Conservation (phyloP, 1,139 yeast species). For the Magnusiomyces starmeri region DNA sequence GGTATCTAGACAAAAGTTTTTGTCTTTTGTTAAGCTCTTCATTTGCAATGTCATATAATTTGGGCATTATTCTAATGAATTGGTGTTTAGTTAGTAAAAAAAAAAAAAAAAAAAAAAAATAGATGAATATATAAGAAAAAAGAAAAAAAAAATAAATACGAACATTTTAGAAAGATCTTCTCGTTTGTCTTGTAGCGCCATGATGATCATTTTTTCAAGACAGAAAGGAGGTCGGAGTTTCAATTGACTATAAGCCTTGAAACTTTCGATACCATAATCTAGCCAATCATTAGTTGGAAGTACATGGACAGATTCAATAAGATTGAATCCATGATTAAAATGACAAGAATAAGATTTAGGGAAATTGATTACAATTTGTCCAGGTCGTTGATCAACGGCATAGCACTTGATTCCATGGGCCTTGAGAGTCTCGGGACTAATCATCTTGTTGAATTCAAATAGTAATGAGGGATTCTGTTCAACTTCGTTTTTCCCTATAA, state of each 20-base stretch:
- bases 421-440: slow-evolving; percentile 54
- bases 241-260: slow-evolving; percentile 25
- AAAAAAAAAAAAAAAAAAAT: too few species aligned
- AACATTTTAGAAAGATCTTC: not conserved
- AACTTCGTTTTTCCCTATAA: slow-evolving; percentile 61
- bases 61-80: not conserved
- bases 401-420: slow-evolving; percentile 51
- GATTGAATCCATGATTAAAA: slow-evolving; percentile 70
- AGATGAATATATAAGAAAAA: not conserved
- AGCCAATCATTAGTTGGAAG: slow-evolving; percentile 63
- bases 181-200: not conserved
- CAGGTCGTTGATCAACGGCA: slow-evolving; percentile 70
- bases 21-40: slow-evolving; percentile 25
- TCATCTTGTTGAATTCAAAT: slow-evolving; percentile 68
- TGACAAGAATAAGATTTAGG: slow-evolving; percentile 80
- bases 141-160: not conserved
- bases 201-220: slow-evolving; percentile 28
- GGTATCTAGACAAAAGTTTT: slow-evolving; percentile 31
- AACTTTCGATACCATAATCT: slow-evolving; percentile 28
- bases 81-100: too few species aligned
- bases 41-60: not conserved
- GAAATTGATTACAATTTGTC: slow-evolving; percentile 70
- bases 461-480: slow-evolving; percentile 70
- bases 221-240: slow-evolving; percentile 34
- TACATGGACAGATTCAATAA: slow-evolving; percentile 75